phyloP scores from a whole-genome alignment of 2,329 filamentous ascomycete species.

The Herpotrichia juniperi region DNA sequence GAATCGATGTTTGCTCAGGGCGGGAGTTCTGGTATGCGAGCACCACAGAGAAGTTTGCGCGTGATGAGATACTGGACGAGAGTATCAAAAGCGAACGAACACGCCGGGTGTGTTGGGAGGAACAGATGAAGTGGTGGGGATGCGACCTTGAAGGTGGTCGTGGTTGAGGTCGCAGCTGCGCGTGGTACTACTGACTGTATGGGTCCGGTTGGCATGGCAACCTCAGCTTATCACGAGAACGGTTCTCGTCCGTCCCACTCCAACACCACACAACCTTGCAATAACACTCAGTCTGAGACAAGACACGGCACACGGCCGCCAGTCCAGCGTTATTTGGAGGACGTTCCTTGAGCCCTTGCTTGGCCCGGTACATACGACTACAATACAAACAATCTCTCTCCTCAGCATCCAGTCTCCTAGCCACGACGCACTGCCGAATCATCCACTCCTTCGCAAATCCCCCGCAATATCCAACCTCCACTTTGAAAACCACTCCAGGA shows the following conservation, averaged over 20 bases:
- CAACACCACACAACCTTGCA: no score
- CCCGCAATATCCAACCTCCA: no score
- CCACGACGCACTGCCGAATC: background rate
- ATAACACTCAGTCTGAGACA: no score
- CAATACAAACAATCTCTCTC: no score
- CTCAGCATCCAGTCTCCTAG: background rate
- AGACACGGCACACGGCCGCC: no score
- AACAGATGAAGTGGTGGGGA: slow-evolving; percentile 1
- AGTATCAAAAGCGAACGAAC: background rate
- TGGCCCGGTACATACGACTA: no score
- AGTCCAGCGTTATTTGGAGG: no score
- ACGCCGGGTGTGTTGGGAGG: slow-evolving; percentile 1
- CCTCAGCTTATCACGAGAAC: background rate
- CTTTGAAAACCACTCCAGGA: slow-evolving; percentile 26
- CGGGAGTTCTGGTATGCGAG: background rate
- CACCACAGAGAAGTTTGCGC: background rate
- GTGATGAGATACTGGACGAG: background rate
- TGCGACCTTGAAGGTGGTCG: background rate
- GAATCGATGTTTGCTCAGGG: background rate
- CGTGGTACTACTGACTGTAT: background rate
- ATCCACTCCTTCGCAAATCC: no score
- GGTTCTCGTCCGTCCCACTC: background rate
- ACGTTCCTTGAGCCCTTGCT: no score
- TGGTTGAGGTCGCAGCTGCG: background rate
- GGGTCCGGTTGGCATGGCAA: background rate